Evolutionary conservation across 805 yeast genomes (phyloP).

Genomic region (Saturnispora ahearnii): DNA sequence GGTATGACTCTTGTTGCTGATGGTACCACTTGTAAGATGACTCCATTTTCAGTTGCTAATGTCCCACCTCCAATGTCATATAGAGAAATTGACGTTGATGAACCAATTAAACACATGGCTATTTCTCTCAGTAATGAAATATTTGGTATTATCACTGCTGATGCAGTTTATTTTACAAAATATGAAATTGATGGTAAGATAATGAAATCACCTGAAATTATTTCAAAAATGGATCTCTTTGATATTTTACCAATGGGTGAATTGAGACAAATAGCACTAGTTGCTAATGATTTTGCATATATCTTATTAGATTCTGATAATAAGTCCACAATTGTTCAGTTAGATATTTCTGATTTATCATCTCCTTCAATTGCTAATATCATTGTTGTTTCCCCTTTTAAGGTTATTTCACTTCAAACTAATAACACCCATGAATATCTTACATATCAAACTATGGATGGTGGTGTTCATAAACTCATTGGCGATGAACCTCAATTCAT

Average conservation of each 20-base stretch:
- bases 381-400: constrained; percentile 39
- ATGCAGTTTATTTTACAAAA: constrained; percentile 37
- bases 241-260: constrained; percentile 29
- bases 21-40: constrained; percentile 58
- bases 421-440: constrained; percentile 42
- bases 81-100: constrained; percentile 50
- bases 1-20: constrained; percentile 81
- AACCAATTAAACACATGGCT: constrained; percentile 56
- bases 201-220: constrained; percentile 36
- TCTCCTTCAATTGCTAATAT: constrained; percentile 34
- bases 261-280: constrained; percentile 56
- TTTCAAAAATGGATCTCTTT: constrained; percentile 28
- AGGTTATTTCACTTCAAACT: constrained; percentile 46
- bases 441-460: constrained; percentile 56
- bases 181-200: constrained; percentile 34
- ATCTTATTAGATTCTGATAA: constrained; percentile 44
- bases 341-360: constrained; percentile 36
- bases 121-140: constrained; percentile 48
- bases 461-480: constrained; percentile 39
- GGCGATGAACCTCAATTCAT: constrained; percentile 17
- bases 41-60: constrained; percentile 77
- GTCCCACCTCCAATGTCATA: constrained; percentile 92
- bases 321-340: constrained; percentile 30
- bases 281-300: constrained; percentile 43
- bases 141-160: constrained; percentile 49